Base-by-base conservation (phyloP, 1,139 yeast genomes). In the Kodamaea anthophila region DNA sequence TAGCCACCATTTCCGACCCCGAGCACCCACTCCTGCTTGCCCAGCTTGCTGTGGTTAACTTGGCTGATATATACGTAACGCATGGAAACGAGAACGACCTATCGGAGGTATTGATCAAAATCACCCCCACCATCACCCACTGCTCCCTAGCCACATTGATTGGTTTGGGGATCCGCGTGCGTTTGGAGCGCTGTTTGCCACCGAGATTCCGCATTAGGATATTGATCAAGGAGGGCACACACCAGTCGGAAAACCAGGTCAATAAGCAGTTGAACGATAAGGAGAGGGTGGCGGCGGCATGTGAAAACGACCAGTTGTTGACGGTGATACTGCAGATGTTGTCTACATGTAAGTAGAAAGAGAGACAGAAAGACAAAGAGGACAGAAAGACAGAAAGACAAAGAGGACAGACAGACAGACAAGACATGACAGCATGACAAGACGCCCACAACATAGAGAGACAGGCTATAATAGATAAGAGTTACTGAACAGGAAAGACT, bases 221-320 rank as follows among this genome's bases (percentile, higher is more conserved):
- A 23, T 62, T 83, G 30, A 74, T 93, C 30, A 85, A 88, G 46
- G 85, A 85, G 44, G 97, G 97, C 1, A 76, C 95, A 1, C 99
- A 93, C 53, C 97, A 91, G 53, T 84, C 94, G 46, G 98, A 93
- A 51, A 75, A 74, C 41, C 98, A 91, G 49, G 98, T 93, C 18
- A 93, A 93, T 55, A 88, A 91, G 50, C 99, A 93, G 57, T 70
- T 93, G 39, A 91, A 91, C 51, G 99, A 93, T 52, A 93, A 93
- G 58, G 99, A 93, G 55, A 67, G 99, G 40, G 97, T 91, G 1
- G 95, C 96, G 15, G 98, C 98, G 11, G 99, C 99, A 0, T 88
- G 97, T 57, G 98, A 93, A 49, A 93, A 93, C 46, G 95, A 85
- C 36, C 98, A 93, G 58, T 65, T 93, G 26, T 61, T 88, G 34